phyloP scores from a whole-genome alignment of 1,284 basidiomycete species.

The Athelia sp. region DNA sequence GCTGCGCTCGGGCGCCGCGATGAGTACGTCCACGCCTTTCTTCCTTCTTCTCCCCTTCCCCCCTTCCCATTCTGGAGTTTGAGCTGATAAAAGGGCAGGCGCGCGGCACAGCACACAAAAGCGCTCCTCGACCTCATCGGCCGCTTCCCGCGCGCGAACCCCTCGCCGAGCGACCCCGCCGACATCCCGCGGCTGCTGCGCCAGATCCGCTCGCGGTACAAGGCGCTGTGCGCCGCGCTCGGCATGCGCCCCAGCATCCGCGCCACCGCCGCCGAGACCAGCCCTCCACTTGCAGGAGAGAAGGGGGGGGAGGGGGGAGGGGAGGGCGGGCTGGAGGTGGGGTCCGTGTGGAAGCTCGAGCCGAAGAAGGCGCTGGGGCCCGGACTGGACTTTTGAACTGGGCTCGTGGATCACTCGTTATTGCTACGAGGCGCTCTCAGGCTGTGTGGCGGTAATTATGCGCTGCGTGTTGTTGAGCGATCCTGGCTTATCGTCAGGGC shows the following conservation, averaged over 20 bases:
- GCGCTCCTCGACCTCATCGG: slow-evolving; percentile 69
- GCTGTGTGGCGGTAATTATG: no score
- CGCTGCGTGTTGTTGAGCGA: no score
- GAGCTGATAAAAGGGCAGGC: slow-evolving; percentile 28
- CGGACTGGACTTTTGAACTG: slow-evolving; percentile 30
- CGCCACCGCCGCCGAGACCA: slow-evolving; percentile 21
- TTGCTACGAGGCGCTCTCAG: no score
- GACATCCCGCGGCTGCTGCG: slow-evolving; percentile 76
- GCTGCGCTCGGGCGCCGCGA: slow-evolving; percentile 38
- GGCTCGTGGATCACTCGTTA: no score
- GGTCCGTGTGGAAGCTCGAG: slow-evolving; percentile 31
- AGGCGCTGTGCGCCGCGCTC: slow-evolving; percentile 79
- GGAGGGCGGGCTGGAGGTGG: slow-evolving; percentile 7
- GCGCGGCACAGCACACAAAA: slow-evolving; percentile 60
- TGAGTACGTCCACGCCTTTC: slow-evolving; percentile 50
- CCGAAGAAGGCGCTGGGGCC: slow-evolving; percentile 19
- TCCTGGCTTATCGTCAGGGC: no score
- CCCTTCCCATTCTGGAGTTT: slow-evolving; percentile 5
- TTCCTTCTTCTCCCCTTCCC: no score
- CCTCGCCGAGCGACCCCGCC: slow-evolving; percentile 37
- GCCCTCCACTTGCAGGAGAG: slow-evolving; percentile 10
- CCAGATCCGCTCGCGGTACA: slow-evolving; percentile 86
- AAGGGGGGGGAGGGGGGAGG: slow-evolving; percentile 6
- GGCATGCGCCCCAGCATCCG: slow-evolving; percentile 65
- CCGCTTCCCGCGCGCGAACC: slow-evolving; percentile 76